Evolutionary conservation across 371 early-diverging fungal species (phyloP).

Genomic region (Rhizopus sp.): DNA sequence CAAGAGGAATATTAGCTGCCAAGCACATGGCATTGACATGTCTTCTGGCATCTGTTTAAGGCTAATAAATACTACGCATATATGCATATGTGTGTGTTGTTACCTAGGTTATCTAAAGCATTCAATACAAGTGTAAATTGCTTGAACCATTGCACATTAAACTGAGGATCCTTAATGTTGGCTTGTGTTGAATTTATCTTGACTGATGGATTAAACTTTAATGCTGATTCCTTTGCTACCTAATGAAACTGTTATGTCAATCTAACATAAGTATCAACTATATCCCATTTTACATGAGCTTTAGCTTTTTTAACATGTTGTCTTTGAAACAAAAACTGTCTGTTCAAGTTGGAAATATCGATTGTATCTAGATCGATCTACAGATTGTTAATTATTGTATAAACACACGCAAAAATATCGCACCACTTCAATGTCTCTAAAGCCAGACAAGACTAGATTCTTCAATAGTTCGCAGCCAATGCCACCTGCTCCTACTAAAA

Average conservation of each 20-base stretch:
- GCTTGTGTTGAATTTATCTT: conserved; percentile 79
- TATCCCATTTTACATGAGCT: conserved; percentile 59
- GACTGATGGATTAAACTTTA: conserved; percentile 79
- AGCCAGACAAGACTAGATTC: conserved; percentile 89
- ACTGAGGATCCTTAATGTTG: conserved; percentile 84
- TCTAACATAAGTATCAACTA: neutral
- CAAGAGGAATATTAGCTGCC: conserved; percentile 83
- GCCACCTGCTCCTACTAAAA: conserved; percentile 95
- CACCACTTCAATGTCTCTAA: conserved; percentile 81
- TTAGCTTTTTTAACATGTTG: conserved; percentile 95
- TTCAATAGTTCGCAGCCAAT: conserved; percentile 99
- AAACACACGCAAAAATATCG: neutral
- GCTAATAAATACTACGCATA: neutral
- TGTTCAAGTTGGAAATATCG: conserved; percentile 97
- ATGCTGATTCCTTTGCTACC: conserved; percentile 80
- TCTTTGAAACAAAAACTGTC: conserved; percentile 97
- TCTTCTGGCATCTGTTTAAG: conserved; percentile 78
- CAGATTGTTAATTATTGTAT: neutral
- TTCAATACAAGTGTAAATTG: conserved; percentile 95
- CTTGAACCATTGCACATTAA: conserved; percentile 88
- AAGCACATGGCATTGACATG: conserved; percentile 98
- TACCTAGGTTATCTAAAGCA: conserved; percentile 98
- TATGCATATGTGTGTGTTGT: neutral
- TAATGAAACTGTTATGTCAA: conserved; percentile 20
- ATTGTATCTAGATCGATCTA: conserved; percentile 98